These are phyloP conservation scores for Silene latifolia DNA, from an alignment of 148 eudicot genomes.

Conservation along the genomic window DNA sequence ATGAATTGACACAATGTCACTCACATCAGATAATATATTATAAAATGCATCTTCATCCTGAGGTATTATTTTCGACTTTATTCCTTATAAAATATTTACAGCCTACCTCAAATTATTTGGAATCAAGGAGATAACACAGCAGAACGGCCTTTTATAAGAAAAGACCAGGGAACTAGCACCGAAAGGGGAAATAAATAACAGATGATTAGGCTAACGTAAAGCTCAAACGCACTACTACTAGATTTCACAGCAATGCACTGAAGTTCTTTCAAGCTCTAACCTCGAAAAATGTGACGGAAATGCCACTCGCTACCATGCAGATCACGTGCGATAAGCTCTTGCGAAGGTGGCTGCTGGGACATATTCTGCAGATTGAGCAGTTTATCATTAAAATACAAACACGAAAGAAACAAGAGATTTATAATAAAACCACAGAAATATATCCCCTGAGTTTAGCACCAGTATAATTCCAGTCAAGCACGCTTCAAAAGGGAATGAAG, in stretches of 20 bases:
- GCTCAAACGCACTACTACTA: background rate
- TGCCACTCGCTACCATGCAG: slow-evolving; percentile 86
- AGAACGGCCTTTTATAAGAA: background rate
- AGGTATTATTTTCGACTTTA: too few relatives aligned
- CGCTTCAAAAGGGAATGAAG: background rate
- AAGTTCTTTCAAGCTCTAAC: slow-evolving; percentile 32
- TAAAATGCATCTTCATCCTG: background rate
- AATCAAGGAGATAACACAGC: too few relatives aligned
- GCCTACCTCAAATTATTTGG: background rate
- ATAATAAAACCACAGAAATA: background rate
- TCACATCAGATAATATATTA: background rate
- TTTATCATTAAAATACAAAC: slow-evolving; percentile 12
- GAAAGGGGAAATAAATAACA: too few relatives aligned
- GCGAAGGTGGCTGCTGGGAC: slow-evolving; percentile 95
- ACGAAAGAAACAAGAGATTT: background rate
- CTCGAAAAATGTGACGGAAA: slow-evolving; percentile 96
- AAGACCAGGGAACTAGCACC: background rate
- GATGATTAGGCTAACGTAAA: too few relatives aligned
- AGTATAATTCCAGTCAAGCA: background rate
- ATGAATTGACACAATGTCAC: background rate
- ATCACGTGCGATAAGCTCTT: slow-evolving; percentile 84
- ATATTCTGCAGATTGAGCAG: slow-evolving; percentile 58
- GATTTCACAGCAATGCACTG: background rate
- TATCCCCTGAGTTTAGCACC: background rate
- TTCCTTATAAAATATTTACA: too few relatives aligned